Base-by-base conservation (phyloP, 768 basidiomycete species). In the Termitomyces sp. region DNA sequence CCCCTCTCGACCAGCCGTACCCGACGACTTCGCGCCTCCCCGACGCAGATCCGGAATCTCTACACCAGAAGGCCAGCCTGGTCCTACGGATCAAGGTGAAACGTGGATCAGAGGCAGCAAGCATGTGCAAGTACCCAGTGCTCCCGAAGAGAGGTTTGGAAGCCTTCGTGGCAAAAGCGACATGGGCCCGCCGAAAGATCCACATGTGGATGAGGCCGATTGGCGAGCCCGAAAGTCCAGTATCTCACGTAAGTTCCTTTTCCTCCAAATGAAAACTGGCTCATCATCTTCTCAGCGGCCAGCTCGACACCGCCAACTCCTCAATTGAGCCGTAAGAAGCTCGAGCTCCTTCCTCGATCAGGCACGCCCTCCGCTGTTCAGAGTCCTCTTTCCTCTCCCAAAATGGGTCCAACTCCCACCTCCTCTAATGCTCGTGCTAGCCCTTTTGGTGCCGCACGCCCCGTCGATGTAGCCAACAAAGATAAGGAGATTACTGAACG, bases 371-470 rank as follows among this genome's bases (percentile, higher is more conserved):
- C 92, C 17, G 77, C 82, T 10, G 78, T 79, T 12, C 81, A 89
- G 30, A 87, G 90, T 17, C 88, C 92, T 3, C 75, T 93, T 44
- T 85, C 88, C 0, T 91, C 91, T 8, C 91, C 90, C 0, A 87
- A 88, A 72, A 81, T 89, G 63, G 74, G 79, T 3, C 71, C 79
- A 55, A 72, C 77, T 15, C 68, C 74, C 50, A 59, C 75, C 37
- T 50, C 68, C 8, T 63, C 73, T 45, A 66, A 70, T 21, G 62
- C 75, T 5, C 66, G 83, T 37, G 66, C 87, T 57, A 94, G 80
- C 68, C 95, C 95, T 6, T 98, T 98, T 66, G 97, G 96, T 49
- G 78, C 80, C 53, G 96, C 96, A 37, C 87, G 74, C 63, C 94
- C 96, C 12, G 89, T 98, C 21, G 94, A 98, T 68, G 85, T 88